These are phyloP conservation scores for Teratosphaeria nubilosa DNA, from an alignment of 2,329 filamentous ascomycete genomes.

Conservation along the genomic window DNA sequence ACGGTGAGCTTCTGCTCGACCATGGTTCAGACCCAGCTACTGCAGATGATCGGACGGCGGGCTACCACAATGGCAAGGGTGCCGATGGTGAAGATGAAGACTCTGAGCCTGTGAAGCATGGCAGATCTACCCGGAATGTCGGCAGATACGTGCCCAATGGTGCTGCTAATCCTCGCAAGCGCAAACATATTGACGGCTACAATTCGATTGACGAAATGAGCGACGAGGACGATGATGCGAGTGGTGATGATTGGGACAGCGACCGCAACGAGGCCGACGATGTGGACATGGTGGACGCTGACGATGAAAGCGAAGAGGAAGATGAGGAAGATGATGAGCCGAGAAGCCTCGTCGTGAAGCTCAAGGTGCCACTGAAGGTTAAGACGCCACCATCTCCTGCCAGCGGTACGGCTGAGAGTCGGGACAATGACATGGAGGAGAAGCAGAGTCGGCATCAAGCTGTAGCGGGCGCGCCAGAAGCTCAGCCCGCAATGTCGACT, in stretches of 20 bases:
- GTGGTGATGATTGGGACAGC: conserved; percentile 59
- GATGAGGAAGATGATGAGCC: conserved; percentile 33
- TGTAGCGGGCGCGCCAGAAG: background rate
- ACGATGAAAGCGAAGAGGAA: conserved; percentile 45
- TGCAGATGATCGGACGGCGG: conserved; percentile 27
- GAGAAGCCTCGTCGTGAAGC: conserved; percentile 64
- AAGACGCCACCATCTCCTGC: background rate
- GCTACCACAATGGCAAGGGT: background rate
- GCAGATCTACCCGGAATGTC: conserved; percentile 27
- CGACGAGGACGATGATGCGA: conserved; percentile 47
- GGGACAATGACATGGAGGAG: background rate
- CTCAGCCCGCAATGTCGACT: background rate
- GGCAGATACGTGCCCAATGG: conserved; percentile 19
- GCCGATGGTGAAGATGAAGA: conserved; percentile 35
- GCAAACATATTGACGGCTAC: conserved; percentile 44
- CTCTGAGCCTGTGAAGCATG: conserved; percentile 36
- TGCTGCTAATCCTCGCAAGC: conserved; percentile 29
- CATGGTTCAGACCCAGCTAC: conserved; percentile 21
- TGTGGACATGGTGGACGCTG: conserved; percentile 33
- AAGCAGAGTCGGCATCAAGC: background rate
- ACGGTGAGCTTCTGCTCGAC: conserved; percentile 51
- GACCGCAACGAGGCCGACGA: conserved; percentile 61
- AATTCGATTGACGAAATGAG: conserved; percentile 56
- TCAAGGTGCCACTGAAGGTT: conserved; percentile 30
- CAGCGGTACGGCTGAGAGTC: background rate